Evolutionary conservation across 2,329 filamentous ascomycete species (phyloP).

Genomic region (Epichloe baconii): DNA sequence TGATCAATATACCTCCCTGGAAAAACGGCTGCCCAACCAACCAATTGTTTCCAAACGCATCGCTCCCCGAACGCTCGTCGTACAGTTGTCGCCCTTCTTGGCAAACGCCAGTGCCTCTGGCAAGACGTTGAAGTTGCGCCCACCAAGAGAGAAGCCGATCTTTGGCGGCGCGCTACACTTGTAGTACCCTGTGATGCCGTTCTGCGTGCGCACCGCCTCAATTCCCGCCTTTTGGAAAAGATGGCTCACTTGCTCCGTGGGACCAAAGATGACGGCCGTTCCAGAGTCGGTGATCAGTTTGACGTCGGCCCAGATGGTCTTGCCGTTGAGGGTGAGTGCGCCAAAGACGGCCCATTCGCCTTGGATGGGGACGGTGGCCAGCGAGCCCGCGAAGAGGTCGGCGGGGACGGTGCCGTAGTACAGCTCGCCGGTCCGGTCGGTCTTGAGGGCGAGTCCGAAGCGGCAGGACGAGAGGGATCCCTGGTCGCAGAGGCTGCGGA

Average conservation of each 20-base stretch:
- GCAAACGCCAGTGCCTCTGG: conserved; percentile 8
- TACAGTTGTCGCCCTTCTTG: conserved; percentile 9
- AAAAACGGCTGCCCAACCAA: conserved; percentile 13
- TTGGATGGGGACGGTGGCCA: not conserved
- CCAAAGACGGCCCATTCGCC: not conserved
- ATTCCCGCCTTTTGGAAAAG: conserved; percentile 9
- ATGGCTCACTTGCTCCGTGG: conserved; percentile 3
- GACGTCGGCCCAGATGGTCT: not conserved
- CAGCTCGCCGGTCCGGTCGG: conserved; percentile 9
- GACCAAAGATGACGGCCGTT: conserved; percentile 10
- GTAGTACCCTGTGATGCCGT: conserved; percentile 9
- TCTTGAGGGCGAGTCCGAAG: conserved; percentile 9
- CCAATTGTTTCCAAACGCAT: conserved; percentile 8
- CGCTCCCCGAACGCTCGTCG: conserved; percentile 8
- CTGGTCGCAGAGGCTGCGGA: conserved; percentile 9
- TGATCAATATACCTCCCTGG: conserved; percentile 12
- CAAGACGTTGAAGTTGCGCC: conserved; percentile 9
- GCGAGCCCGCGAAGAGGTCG: not conserved
- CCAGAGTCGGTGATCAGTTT: conserved; percentile 9
- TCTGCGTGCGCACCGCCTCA: conserved; percentile 2
- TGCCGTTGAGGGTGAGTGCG: not conserved
- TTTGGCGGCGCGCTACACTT: conserved; percentile 7
- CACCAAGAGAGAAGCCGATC: conserved; percentile 8
- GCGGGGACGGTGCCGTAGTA: conserved; percentile 10
- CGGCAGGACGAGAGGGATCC: conserved; percentile 9